Evolutionary conservation across 495 filamentous ascomycete species (phyloP).

Genomic region (Aspergillus panamensis): DNA sequence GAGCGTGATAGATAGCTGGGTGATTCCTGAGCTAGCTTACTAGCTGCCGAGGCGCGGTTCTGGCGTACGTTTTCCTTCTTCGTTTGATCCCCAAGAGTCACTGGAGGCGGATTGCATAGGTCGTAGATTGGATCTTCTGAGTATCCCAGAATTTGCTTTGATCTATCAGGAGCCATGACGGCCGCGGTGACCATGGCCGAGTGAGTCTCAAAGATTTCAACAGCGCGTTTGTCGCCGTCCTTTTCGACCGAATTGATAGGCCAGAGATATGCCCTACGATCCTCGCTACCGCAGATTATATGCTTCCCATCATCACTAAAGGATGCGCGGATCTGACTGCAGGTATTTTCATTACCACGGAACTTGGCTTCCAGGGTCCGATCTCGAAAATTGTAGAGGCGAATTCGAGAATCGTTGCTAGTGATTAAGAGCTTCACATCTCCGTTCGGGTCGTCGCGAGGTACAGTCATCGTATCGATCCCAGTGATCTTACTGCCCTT

Average conservation of each 20-base stretch:
- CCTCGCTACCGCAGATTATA: constrained; percentile 92
- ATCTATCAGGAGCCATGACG: constrained; percentile 75
- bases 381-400: constrained; percentile 82
- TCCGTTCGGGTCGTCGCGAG: constrained; percentile 57
- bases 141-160: constrained; percentile 68
- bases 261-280: constrained; percentile 88
- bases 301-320: constrained; percentile 87
- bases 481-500: constrained; percentile 98
- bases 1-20: constrained; percentile 71
- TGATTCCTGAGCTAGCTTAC: constrained; percentile 55
- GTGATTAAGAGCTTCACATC: constrained; percentile 86
- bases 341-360: constrained; percentile 89
- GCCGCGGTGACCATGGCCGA: constrained; percentile 83
- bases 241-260: constrained; percentile 59
- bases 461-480: constrained; percentile 71
- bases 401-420: constrained; percentile 92
- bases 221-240: constrained; percentile 71
- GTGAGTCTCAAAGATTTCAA: constrained; percentile 88
- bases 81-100: constrained; percentile 74
- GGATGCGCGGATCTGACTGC: constrained; percentile 82
- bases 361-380: constrained; percentile 85
- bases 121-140: constrained; percentile 94
- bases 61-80: constrained; percentile 41
- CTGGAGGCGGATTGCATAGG: constrained; percentile 90
- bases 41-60: constrained; percentile 41